Conservation (phyloP, 768 basidiomycete genomes). For the Favolaschia claudopus region DNA sequence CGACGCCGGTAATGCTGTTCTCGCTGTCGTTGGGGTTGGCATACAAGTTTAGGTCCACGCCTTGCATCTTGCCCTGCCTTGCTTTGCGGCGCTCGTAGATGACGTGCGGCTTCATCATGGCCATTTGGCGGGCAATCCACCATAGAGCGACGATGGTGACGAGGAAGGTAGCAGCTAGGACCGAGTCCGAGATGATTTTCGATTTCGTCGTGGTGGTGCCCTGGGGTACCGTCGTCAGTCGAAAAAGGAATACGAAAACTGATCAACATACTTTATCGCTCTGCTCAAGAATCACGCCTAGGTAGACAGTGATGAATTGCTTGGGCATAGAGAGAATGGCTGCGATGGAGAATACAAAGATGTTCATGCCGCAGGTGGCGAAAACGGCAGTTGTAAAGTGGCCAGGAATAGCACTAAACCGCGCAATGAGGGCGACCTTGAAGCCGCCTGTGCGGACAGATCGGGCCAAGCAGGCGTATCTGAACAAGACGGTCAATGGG, state of each 20-base stretch:
- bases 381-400: conserved; percentile 92
- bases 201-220: conserved; percentile 53
- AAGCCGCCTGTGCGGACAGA: conserved; percentile 90
- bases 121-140: conserved; percentile 82
- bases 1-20: conserved; percentile 20
- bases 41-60: neutral
- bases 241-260: too few relatives aligned
- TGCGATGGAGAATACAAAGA: conserved; percentile 78
- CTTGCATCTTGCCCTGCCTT: conserved; percentile 49
- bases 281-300: conserved; percentile 80
- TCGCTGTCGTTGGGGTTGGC: conserved; percentile 17
- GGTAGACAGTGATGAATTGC: conserved; percentile 91
- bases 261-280: too few relatives aligned
- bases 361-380: conserved; percentile 87
- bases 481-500: too few relatives aligned
- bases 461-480: conserved; percentile 68
- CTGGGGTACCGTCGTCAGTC: too few relatives aligned
- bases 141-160: conserved; percentile 83
- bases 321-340: conserved; percentile 88
- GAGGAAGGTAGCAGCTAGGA: conserved; percentile 70
- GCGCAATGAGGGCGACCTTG: conserved; percentile 78
- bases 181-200: conserved; percentile 71
- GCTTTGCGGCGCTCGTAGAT: conserved; percentile 77
- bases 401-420: conserved; percentile 85
- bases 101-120: conserved; percentile 68